Conservation (phyloP, 805 yeast genomes). For the Ogataea methanolica region DNA sequence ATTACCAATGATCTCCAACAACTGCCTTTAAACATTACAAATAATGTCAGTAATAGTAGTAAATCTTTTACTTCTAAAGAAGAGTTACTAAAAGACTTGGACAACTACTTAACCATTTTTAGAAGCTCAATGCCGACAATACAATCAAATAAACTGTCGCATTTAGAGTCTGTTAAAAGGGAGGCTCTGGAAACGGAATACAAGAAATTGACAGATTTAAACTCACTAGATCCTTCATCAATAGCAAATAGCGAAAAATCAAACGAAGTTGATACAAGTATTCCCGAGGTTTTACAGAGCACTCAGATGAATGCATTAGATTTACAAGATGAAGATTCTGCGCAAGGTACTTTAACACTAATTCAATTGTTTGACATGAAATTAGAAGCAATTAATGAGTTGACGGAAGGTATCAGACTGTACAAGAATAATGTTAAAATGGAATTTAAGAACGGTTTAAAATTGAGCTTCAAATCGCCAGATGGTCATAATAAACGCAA, state of each 20-base stretch:
- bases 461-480: neutral
- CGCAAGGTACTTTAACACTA: neutral
- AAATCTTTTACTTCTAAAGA: constrained; percentile 10
- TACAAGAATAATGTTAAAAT: constrained; percentile 7
- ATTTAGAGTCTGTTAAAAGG: constrained; percentile 15
- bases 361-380: constrained; percentile 4
- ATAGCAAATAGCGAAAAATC: neutral
- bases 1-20: neutral
- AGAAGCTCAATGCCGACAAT: constrained; percentile 13
- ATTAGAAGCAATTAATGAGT: constrained; percentile 3
- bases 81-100: constrained; percentile 12
- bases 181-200: constrained; percentile 16
- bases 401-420: constrained; percentile 3
- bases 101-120: constrained; percentile 8
- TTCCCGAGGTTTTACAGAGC: constrained; percentile 24
- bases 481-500: neutral
- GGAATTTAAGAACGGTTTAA: constrained; percentile 6
- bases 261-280: constrained; percentile 11
- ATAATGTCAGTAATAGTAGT: constrained; percentile 1
- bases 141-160: constrained; percentile 8
- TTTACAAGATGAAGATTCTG: constrained; percentile 11
- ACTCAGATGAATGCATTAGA: constrained; percentile 26
- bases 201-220: constrained; percentile 3
- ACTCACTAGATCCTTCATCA: neutral
- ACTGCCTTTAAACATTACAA: neutral